phyloP scores from a whole-genome alignment of 257 asterid species.

The Nicotiana attenuata region DNA sequence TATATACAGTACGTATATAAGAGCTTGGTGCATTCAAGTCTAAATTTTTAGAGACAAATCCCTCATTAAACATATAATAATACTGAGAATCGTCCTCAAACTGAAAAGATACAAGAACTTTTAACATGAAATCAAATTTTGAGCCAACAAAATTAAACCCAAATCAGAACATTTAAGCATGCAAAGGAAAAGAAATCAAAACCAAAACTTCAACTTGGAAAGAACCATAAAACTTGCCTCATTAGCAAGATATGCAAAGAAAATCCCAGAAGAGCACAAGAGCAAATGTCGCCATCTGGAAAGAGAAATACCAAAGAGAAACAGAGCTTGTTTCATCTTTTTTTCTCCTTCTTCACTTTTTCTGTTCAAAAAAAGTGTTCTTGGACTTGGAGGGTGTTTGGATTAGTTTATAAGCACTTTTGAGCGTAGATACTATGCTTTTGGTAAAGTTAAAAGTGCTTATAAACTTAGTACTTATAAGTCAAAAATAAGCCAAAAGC shows the following conservation, averaged over 20 bases:
- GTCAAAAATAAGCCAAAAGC: too few relatives aligned
- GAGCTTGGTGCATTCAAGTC: not conserved
- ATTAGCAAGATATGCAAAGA: slow-evolving; percentile 85
- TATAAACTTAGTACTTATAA: too few relatives aligned
- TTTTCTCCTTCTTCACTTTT: not conserved
- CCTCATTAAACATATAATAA: not conserved
- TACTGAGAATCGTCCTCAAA: not conserved
- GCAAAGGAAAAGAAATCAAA: not conserved
- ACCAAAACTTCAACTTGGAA: not conserved
- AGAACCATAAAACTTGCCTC: slow-evolving; percentile 45
- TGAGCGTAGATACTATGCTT: too few relatives aligned
- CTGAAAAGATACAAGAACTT: slow-evolving; percentile 6
- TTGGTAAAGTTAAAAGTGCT: too few relatives aligned
- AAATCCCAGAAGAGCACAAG: slow-evolving; percentile 80
- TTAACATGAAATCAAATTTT: not conserved
- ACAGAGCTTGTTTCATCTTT: slow-evolving; percentile 65
- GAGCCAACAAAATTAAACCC: not conserved
- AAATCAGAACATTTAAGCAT: not conserved
- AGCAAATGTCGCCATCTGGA: slow-evolving; percentile 85
- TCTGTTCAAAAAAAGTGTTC: not conserved
- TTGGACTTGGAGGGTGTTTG: too few relatives aligned
- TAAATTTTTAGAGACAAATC: not conserved
- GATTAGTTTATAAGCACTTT: too few relatives aligned
- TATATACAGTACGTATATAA: not conserved
- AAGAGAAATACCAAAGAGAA: slow-evolving; percentile 71